Base-by-base conservation (phyloP, 2,329 filamentous ascomycete species). In the Graphium sp. region DNA sequence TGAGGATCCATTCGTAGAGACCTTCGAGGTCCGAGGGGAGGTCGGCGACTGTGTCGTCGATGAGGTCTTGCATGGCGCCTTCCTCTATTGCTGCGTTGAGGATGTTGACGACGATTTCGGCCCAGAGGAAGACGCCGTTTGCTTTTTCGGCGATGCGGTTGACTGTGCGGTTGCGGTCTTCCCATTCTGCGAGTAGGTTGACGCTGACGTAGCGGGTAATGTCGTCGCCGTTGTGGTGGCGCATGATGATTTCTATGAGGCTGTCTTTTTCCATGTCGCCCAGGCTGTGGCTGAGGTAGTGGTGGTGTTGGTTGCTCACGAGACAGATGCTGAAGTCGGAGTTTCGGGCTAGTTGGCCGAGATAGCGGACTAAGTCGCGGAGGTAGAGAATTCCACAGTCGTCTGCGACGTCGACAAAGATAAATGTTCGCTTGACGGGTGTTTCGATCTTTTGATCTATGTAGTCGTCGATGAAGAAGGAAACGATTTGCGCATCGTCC, bases 91-190 rank as follows among this genome's bases (percentile, higher is more conserved):
- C 48, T 7, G 46, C 42, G 28, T 51, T 51, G 20, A 50, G 35
- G 11, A 51, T 49, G 24, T 46, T 44, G 21, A 50, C 46, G 2
- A 49, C 44, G 19, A 50, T 47, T 34, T 50, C 46, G 2, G 46
- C 47, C 48, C 48, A 51, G 6, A 50, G 35, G 26, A 49, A 47
- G 12, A 45, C 41, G 15, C 47, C 47, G 4, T 33, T 37, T 1
- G 47, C 39, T 24, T 46, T 47, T 5, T 36, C 31, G 2, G 37
- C 42, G 15, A 49, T 42, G 15, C 30, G 35, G 12, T 41, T 34
- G 7, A 47, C 45, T 1, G 43, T 44, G 5, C 26, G 24, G 30
- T 40, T 39, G 2, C 47, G 37, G 26, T 44, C 42, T 12, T 47
- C 44, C 45, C 47, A 49, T 26, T 46, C 47, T 3, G 42, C 42